Base-by-base conservation (phyloP, 257 asterid genomes). In the Penstemon davidsonii region DNA sequence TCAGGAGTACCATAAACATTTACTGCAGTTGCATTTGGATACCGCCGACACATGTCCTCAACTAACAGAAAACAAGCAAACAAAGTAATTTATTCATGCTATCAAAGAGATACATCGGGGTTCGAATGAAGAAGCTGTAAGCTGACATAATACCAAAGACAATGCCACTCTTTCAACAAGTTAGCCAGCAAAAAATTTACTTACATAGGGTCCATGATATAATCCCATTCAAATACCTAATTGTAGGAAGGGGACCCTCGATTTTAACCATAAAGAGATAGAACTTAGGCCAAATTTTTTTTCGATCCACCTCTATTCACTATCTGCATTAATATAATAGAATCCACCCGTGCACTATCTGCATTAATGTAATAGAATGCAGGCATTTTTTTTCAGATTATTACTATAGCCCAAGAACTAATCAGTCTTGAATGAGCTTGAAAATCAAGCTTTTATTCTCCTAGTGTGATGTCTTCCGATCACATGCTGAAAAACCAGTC, bases 21-120 rank as follows among this genome's bases (percentile, higher is more conserved):
- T n/a, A 86, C 89, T 13, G 86, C 83, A 61, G 90, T 87, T 44
- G 98, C 98, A 76, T 90, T 92, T 65, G 98, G 97, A 76, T 90
- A 90, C 47, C 98, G 90, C 36, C 58, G 90, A 68, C 97, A 92
- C 84, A 92, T 86, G 76, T 83, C 92, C 77, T 85, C 96, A 81
- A 92, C 98, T 92, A 73, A 55, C 57, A 19, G 52, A 59, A 58
- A 69, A 41, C 47, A 76, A 51, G 5, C 33, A 46, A 13, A 33
- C 50, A 62, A 38, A 37, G 73, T 81, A 77, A 67, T 49, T 55
- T 44, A 57, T 43, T 3, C 67, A 55, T 61, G 68, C 41, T 38
- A 65, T 56, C 50, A 54, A 73, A 76, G 40, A 70, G 12, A 38
- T 64, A 42, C 68, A 36, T 46, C 12, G 10, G 40, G 51, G 60